These are phyloP conservation scores for Colletotrichum musae DNA, from an alignment of 2,329 filamentous ascomycete species.

Conservation along the genomic window DNA sequence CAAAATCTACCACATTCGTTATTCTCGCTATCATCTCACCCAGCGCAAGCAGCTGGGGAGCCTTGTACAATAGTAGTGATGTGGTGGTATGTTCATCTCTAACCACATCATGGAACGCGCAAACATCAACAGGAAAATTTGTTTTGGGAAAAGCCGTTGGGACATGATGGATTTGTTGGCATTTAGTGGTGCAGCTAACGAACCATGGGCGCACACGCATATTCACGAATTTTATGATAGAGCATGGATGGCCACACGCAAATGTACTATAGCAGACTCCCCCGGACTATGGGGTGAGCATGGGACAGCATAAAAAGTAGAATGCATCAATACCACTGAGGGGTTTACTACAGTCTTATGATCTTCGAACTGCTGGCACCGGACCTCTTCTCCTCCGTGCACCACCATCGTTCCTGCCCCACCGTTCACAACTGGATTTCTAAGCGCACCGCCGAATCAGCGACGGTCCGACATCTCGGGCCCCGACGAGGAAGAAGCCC, in stretches of 20 bases:
- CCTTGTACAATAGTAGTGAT: conserved; percentile 37
- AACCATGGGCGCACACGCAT: not conserved
- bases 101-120: conserved; percentile 14
- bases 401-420: not conserved
- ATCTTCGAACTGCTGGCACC: conserved; percentile 5
- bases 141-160: not conserved
- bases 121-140: conserved; percentile 10
- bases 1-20: conserved; percentile 41
- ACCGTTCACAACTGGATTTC: not conserved
- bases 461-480: not conserved
- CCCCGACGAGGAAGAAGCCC: not conserved
- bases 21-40: conserved; percentile 13
- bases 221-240: conserved; percentile 19
- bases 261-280: conserved; percentile 8
- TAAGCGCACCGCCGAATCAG: not conserved
- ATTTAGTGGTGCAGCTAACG: conserved; percentile 10
- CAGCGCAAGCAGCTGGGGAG: not conserved
- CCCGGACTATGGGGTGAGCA: not conserved
- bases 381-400: not conserved
- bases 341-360: not conserved
- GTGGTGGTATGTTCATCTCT: conserved; percentile 14
- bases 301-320: conserved; percentile 5
- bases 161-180: conserved; percentile 3
- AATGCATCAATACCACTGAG: conserved; percentile 15
- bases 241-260: conserved; percentile 10